Evolutionary conservation across 257 asterid genomes (phyloP), one percentile per base, ranked within the genome.

Genomic region (Anisodus acutangulus): DNA sequence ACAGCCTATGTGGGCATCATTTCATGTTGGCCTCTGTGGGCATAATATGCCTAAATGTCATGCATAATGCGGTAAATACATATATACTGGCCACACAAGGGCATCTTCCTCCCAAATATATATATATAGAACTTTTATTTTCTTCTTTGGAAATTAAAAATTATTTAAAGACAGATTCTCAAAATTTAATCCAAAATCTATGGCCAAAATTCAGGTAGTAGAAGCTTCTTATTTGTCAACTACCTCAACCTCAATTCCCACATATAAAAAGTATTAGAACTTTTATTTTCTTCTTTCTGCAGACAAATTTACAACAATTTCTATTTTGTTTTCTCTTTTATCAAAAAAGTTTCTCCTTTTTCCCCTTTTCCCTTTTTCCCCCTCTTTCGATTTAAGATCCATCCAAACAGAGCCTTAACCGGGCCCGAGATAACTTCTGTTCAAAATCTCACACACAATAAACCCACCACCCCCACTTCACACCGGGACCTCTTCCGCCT

Each of bases 191-290:
- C 35, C 26, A 22, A 22, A 22, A 22, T 22, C 26, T 22, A 22
- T 22, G 26, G 26, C 26, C 26, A 22, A 22, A 22, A 22, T 22
- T 22, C 26, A 22, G 26, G 26, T 59, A 59, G n/a, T 59, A 17
- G 64, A 59, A 59, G 26, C 10, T 11, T 49, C 43, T 12, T 19
- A 74, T 74, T 11, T 49, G 81, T 74, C 80, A 74, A 74, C 43
- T n/a, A 72, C 41, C 17, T 6, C 78, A 4, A 37, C 49, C 41
- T 26, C 71, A 26, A 64, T 16, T 17, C 39, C 45, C 22, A 72
- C 41, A 15, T 68, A 68, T 35, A 69, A n/a, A 8, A 71, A 19
- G 12, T 22, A 62, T 10, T 15, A 22, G 26, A 22, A 3, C 66
- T 59, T n/a, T n/a, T 62, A 8, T 62, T 62, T 22, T 9, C 11